Conservation (phyloP, 108 stramenopile species). For the Cyclostephanos tholiformis region DNA sequence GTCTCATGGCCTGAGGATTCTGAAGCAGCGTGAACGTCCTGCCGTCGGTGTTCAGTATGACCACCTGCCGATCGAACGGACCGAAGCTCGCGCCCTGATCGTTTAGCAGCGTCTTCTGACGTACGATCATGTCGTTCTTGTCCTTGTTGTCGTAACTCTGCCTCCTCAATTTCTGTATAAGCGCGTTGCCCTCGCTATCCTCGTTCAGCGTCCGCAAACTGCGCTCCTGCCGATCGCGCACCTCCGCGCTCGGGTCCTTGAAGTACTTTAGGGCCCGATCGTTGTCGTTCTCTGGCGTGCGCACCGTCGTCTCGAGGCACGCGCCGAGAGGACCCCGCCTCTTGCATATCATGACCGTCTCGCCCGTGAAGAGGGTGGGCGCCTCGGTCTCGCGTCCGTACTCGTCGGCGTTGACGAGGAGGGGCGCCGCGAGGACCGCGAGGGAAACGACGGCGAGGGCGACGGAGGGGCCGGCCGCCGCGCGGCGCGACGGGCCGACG, state of each 20-base stretch:
- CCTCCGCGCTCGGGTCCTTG: constrained; percentile 51
- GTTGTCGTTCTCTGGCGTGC: constrained; percentile 81
- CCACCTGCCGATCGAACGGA: constrained; percentile 75
- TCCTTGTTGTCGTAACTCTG: constrained; percentile 81
- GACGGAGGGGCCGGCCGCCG: background rate
- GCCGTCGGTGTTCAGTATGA: constrained; percentile 81
- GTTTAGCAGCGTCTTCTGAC: constrained; percentile 72
- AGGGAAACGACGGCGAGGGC: constrained; percentile 9
- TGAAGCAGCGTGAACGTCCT: constrained; percentile 71
- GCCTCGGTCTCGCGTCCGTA: constrained; percentile 77
- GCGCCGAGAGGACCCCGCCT: constrained; percentile 85
- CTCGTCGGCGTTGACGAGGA: constrained; percentile 67
- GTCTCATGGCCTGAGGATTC: constrained; percentile 81
- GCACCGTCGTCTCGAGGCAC: constrained; percentile 66
- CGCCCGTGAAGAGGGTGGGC: constrained; percentile 83
- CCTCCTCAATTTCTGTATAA: constrained; percentile 69
- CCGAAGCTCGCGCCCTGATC: constrained; percentile 79
- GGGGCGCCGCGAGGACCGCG: constrained; percentile 13
- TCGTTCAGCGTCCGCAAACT: constrained; percentile 27
- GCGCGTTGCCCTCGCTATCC: constrained; percentile 60
- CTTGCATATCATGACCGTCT: constrained; percentile 81
- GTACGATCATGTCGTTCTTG: constrained; percentile 70
- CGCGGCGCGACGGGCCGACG: background rate
- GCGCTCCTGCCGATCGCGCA: constrained; percentile 49
- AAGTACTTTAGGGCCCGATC: constrained; percentile 80